These are phyloP conservation scores for Penicillium sp. DNA, from an alignment of 2,329 filamentous ascomycete genomes.

Conservation along the genomic window DNA sequence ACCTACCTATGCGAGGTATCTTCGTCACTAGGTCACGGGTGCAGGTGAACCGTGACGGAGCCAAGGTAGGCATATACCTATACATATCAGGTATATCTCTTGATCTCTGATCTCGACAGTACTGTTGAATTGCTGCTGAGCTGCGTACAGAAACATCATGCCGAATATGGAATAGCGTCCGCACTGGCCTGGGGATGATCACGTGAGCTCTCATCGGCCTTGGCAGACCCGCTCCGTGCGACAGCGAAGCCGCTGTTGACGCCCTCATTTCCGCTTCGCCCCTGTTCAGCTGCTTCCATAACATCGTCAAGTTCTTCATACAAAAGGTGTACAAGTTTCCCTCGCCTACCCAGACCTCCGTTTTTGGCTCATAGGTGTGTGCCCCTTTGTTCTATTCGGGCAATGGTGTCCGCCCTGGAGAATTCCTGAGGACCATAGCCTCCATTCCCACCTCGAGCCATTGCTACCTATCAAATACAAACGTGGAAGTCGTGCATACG, in stretches of 20 bases:
- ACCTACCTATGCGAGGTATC: too few species aligned
- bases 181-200: neutral
- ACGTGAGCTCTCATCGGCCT: slow-evolving; percentile 12
- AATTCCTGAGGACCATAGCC: neutral
- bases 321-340: neutral
- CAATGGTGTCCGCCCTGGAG: neutral
- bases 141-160: neutral
- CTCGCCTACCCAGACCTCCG: neutral
- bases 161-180: neutral
- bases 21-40: too few species aligned
- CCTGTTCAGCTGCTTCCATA: slow-evolving; percentile 15
- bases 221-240: slow-evolving; percentile 38
- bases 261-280: slow-evolving; percentile 16
- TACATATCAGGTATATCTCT: too few species aligned
- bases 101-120: too few species aligned
- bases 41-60: too few species aligned
- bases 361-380: neutral
- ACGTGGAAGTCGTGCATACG: neutral
- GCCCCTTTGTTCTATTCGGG: neutral
- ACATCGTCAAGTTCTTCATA: slow-evolving; percentile 12
- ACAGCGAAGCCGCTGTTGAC: slow-evolving; percentile 26
- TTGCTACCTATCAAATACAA: neutral
- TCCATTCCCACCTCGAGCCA: neutral
- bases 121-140: too few species aligned
- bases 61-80: too few species aligned